Percentiles rank a stretch among this genome's conserved stretches.
phyloP scores from a whole-genome alignment of 805 yeast genomes.

The Ascoidea rubescens region DNA sequence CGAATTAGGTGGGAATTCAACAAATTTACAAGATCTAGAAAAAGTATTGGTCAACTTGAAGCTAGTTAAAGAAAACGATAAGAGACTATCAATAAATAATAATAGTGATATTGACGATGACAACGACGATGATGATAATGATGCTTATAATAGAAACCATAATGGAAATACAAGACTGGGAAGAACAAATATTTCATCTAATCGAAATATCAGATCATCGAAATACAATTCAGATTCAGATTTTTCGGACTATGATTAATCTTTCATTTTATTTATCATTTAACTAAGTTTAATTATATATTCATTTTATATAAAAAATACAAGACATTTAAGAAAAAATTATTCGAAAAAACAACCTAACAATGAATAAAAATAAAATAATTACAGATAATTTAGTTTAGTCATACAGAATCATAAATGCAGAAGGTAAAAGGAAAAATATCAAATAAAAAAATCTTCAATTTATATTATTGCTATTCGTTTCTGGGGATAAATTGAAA shows the following conservation, averaged over 20 bases:
- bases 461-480: too few relatives aligned
- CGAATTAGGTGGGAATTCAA: slow-evolving; percentile 73
- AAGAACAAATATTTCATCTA: not conserved
- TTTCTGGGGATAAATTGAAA: too few relatives aligned
- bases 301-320: not conserved
- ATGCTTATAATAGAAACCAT: slow-evolving; percentile 27
- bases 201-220: not conserved
- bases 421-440: too few relatives aligned
- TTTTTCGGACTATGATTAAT: not conserved
- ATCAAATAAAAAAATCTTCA: too few relatives aligned
- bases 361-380: too few relatives aligned
- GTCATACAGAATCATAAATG: too few relatives aligned
- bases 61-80: slow-evolving; percentile 54
- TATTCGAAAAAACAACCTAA: too few relatives aligned
- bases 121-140: slow-evolving; percentile 25
- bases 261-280: not conserved
- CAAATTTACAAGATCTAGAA: slow-evolving; percentile 60
- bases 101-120: slow-evolving; percentile 24
- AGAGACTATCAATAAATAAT: slow-evolving; percentile 46
- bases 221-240: too few relatives aligned
- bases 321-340: not conserved
- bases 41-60: slow-evolving; percentile 49
- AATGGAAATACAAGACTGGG: not conserved
- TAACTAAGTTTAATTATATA: not conserved
- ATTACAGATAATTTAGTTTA: too few relatives aligned